These are phyloP conservation scores for Aspergillus texensis DNA, from an alignment of 2,329 filamentous ascomycete genomes.

Conservation along the genomic window DNA sequence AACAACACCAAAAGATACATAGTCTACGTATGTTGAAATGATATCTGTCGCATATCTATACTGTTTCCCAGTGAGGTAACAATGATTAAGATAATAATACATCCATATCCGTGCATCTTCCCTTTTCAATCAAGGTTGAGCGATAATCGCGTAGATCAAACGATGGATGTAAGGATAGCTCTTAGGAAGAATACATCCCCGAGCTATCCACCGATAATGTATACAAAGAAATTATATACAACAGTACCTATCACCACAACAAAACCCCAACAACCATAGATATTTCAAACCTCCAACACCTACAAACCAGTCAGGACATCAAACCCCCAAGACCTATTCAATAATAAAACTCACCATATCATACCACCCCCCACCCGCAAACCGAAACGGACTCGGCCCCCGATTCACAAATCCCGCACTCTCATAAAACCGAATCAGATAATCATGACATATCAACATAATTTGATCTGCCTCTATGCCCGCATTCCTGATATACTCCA, in stretches of 20 bases:
- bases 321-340: background rate
- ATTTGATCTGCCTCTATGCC: background rate
- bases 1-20: background rate
- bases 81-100: too few relatives aligned
- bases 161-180: too few relatives aligned
- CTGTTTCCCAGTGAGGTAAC: too few relatives aligned
- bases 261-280: background rate
- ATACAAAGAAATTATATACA: too few relatives aligned
- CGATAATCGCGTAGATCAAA: too few relatives aligned
- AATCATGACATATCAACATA: background rate
- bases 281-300: background rate
- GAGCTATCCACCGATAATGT: too few relatives aligned
- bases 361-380: conserved; percentile 3
- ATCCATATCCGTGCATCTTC: too few relatives aligned
- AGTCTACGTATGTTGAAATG: too few relatives aligned
- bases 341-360: background rate
- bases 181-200: too few relatives aligned
- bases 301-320: background rate
- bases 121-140: too few relatives aligned
- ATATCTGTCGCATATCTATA: too few relatives aligned
- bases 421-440: conserved; percentile 3
- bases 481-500: background rate
- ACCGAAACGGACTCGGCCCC: background rate
- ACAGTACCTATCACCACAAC: background rate
- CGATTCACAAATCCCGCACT: background rate